Base-by-base conservation (phyloP, 2,329 filamentous ascomycete species). In the Plectosphaerella plurivora region DNA sequence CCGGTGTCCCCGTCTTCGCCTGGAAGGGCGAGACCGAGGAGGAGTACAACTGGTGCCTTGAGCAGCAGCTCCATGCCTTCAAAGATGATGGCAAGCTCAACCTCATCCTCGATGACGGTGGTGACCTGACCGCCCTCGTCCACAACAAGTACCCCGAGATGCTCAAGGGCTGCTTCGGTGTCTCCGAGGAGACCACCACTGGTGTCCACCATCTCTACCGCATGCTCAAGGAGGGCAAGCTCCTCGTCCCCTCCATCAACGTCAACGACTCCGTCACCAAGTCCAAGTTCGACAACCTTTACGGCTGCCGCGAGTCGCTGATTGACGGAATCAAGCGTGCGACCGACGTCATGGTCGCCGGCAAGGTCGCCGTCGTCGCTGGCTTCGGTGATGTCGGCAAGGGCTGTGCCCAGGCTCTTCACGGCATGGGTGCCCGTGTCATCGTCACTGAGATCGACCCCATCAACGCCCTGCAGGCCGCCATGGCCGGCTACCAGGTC, bases 231-330 rank as follows among this genome's bases (percentile, higher is more conserved):
- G 86, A 89, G 65, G 83, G 84, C 73, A 82, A 85, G 75, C 91
- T 97, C 61, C 87, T 96, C 59, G 89, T 96, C 62, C 94, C 94
- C 63, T 83, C 93, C 76, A 91, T 97, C 87, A 99, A 99, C 77
- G 93, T 99, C 83, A 97, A 99, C 82, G 93, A 99, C 86, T 92
- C 89, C 55, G 93, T 99, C 72, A 99, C 94, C 77, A 99, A 97
- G 88, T 96, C 91, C 79, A 99, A 99, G 86, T 99, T 99, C 74
- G 94, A 97, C 86, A 99, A 99, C 87, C 81, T 97, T 62, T 99
- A 97, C 85, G 93, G 94, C 71, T 97, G 94, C 91, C 88, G 91
- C 73, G 94, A 97, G 82, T 97, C 93, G 60, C 88, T 99, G 66
- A 87, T 99, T 68, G 94, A 99, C 75, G 94, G 94, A 74, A 97